These are phyloP conservation scores for Nowakowskiella sp. DNA, from an alignment of 192 early-diverging fungal species.

Conservation along the genomic window DNA sequence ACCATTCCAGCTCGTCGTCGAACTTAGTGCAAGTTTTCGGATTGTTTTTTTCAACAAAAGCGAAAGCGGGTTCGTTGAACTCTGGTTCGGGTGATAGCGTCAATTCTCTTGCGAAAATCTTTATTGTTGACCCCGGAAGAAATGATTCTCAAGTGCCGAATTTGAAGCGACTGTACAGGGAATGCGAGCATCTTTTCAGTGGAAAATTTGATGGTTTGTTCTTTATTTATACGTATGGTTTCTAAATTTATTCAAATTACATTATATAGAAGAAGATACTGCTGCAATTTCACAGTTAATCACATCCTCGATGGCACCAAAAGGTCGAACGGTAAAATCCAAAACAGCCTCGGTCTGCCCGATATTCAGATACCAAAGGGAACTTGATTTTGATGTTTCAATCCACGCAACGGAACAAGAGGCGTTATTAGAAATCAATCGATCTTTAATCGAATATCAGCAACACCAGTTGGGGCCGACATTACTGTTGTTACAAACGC, in stretches of 20 bases:
- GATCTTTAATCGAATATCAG: slow-evolving; percentile 51
- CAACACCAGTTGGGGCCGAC: slow-evolving; percentile 54
- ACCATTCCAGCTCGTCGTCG: slow-evolving; percentile 46
- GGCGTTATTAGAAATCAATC: slow-evolving; percentile 49
- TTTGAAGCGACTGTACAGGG: slow-evolving; percentile 55
- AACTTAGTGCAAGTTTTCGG: slow-evolving; percentile 54
- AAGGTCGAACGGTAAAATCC: too few relatives aligned
- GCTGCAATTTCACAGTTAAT: too few relatives aligned
- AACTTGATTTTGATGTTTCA: slow-evolving; percentile 42
- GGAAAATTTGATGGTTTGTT: slow-evolving; percentile 25
- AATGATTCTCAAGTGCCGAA: slow-evolving; percentile 65
- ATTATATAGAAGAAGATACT: too few relatives aligned
- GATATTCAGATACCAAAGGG: too few relatives aligned
- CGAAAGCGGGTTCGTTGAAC: slow-evolving; percentile 39
- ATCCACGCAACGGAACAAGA: slow-evolving; percentile 41
- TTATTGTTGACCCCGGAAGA: slow-evolving; percentile 61
- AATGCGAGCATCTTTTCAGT: slow-evolving; percentile 30
- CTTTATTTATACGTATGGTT: too few relatives aligned
- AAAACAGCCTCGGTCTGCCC: too few relatives aligned
- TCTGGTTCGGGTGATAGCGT: too few relatives aligned
- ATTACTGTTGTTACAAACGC: slow-evolving; percentile 68
- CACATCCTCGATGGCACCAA: too few relatives aligned
- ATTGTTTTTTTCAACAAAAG: slow-evolving; percentile 55
- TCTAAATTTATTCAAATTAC: too few relatives aligned
- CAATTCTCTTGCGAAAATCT: too few relatives aligned